Base-by-base conservation (phyloP, 345 rosid species). In the Xanthoceras sorbifolium region DNA sequence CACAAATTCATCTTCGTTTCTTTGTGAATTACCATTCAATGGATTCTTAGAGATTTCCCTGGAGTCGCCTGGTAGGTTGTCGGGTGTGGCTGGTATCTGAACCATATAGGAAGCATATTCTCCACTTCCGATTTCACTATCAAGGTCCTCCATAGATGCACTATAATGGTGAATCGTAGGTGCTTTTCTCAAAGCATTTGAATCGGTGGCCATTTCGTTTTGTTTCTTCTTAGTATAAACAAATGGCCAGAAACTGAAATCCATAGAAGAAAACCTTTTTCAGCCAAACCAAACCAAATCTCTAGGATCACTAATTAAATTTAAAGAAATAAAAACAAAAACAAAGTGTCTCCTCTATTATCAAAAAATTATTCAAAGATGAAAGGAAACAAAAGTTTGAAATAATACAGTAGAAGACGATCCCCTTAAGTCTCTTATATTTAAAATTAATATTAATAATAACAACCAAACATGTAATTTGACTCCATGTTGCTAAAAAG, bases 81-180 rank as follows among this genome's bases (percentile, higher is more conserved):
- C 94, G 0, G 98, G 98, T 3, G 98, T 91, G 36, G 74, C 83
- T 2, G 93, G 94, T 8, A 93, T 54, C 0, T 81, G 79, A 67
- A 93, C 90, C 1, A 83, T 81, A 84, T 91, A 93, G 3, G 64
- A 78, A 0, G 77, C 66, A 64, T 60, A 83, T 14, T 89, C 91
- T 5, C 50, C 64, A 14, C 81, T 78, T 68, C 86, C 79, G 25
- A 82, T 60, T 34, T 90, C 93, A 67, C 87, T 86, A n/a, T 85
- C 88, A 8, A 78, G 70, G 71, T 88, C 91, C 5, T 83, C 89
- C 15, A 75, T 72, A 14, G 89, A 86, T 69, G 61, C 72, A 11
- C 81, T 84, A 3, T 68, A 44, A 60, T 81, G 91, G 34, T 85
- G 90, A 79, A 84, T 84, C 50, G 85, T 73, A 0, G 87, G 89